Evolutionary conservation across 768 basidiomycete genomes (phyloP), one percentile per base, ranked within the genome.

Genomic region (Inosperma sp.): DNA sequence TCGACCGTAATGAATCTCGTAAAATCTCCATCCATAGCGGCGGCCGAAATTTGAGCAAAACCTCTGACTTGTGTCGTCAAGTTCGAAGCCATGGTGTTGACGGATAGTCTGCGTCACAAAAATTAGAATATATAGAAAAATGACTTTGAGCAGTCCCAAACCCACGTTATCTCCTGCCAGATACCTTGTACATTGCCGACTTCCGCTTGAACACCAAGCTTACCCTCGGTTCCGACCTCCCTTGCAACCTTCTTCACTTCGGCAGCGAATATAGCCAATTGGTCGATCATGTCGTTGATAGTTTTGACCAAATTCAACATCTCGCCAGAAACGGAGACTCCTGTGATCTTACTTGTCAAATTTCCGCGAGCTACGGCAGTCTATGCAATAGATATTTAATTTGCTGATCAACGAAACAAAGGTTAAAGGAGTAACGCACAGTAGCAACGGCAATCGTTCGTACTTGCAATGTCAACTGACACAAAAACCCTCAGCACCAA

Each of bases 1-100:
- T 98, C 95, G 62, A 99, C 96, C 22, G 96, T 98, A 74, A 99
- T 97, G 78, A 98, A 99, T 14, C 93, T 83, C 19, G 93, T 95
- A 70, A 97, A 97, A 70, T 98, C 96, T 54, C 96, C 95, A 62
- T 97, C 96, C 77, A 94, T 97, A 12, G 96, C 96, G 0, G 96
- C 95, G 0, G 94, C 95, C 2, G 92, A 94, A 59, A 98, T 98
- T 68, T 98, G 96, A 2, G 94, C 96, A 62, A 99, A 99, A 5
- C 95, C 96, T 67, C 96, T 86, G 42, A 99, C 96, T 83, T 95
- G 93, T 0, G 93, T 93, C n/a, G 93, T 94, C 72, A 94, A 74
- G 66, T 93, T 94, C 31, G 85, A 84, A 3, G 92, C 95, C 95
- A 99, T 97, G 9, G 90, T 95, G 67, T 98, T 99, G 56, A 98